A percentile compares a stretch with the other conserved stretches of the same genome.
phyloP scores from a whole-genome alignment of 2,329 filamentous ascomycete genomes.

The Alternaria burnsii region DNA sequence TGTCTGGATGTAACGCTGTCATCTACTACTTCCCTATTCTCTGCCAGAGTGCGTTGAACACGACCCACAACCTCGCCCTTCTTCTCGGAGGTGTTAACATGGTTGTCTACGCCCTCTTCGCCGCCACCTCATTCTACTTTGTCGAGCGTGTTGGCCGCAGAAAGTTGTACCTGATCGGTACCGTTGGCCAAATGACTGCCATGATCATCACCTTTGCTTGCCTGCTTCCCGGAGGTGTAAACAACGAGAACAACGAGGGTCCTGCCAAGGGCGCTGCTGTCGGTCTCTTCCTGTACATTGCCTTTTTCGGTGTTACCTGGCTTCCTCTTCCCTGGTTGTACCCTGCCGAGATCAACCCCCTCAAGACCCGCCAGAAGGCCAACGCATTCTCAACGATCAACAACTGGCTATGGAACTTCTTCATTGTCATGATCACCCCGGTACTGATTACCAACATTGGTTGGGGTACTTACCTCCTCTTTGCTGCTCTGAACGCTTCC shows the following conservation, averaged over 20 bases:
- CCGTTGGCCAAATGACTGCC: conserved; percentile 62
- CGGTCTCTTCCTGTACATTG: conserved; percentile 74
- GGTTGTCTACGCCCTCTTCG: conserved; percentile 64
- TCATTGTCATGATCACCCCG: conserved; percentile 56
- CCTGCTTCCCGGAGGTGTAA: conserved; percentile 45
- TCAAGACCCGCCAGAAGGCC: conserved; percentile 64
- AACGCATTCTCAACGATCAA: conserved; percentile 63
- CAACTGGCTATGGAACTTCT: conserved; percentile 62
- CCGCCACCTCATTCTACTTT: conserved; percentile 68
- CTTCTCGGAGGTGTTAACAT: conserved; percentile 62
- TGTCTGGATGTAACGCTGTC: conserved; percentile 51
- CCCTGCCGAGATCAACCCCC: conserved; percentile 62
- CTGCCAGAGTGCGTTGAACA: conserved; percentile 62
- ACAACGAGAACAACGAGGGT: conserved; percentile 20
- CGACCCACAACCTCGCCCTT: conserved; percentile 53
- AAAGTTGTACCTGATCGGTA: conserved; percentile 55
- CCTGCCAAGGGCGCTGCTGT: conserved; percentile 62
- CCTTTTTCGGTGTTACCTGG: conserved; percentile 72
- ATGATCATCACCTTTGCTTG: conserved; percentile 53
- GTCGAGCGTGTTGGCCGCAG: conserved; percentile 68
- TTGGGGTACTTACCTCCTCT: conserved; percentile 58
- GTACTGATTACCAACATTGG: conserved; percentile 49
- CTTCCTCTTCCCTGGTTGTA: conserved; percentile 69
- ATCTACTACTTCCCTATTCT: conserved; percentile 58
- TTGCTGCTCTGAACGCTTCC: conserved; percentile 61